Base-by-base conservation (phyloP, 129 eudicot genomes). In the Silybum marianum region DNA sequence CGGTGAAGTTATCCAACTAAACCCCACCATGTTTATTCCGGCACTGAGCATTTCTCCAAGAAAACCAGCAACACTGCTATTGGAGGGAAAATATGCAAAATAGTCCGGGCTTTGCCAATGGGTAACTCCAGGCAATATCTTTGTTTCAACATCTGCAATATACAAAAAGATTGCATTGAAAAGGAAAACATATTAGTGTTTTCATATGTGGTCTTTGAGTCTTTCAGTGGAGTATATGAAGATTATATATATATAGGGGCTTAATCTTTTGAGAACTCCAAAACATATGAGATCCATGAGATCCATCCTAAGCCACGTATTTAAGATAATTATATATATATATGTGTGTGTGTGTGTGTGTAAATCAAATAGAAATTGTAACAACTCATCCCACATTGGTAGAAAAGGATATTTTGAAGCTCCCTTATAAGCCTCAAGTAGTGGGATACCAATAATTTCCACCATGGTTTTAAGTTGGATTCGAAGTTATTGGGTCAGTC, bases 31-130 rank as follows among this genome's bases (percentile, higher is more conserved):
- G 90, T 91, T 95, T 77, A 95, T 87, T 65, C 91, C 99, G 18
- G 93, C 99, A 89, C 99, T 93, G 14, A 95, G 91, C 98, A 95
- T 95, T 88, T 95, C 99, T 63, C 99, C 99, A 7, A 95, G 85
- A 85, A 95, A 95, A 25, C 99, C 98, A 14, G 99, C 98, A 19
- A 88, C 88, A 32, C 99, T 95, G 85, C 99, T 91, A 81, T 95
- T 95, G 9, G 93, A 85, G 23, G 99, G 93, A 74, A 83, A 95
- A 85, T 91, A 95, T 9, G 97, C 97, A 81, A 87, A 95, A 82
- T 70, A 95, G 32, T 86, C 89, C 13, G 99, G 99, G 86, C 99
- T 95, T 82, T 92, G 99, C 99, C 99, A 95, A 71, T 95, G 99
- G 30, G 99, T 95, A 63, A 95, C 98, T 24, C 99, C 99, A 30